Percentiles rank a stretch among this genome's conserved stretches.
These are phyloP conservation scores for Sporisorium iseilematis-ciliati DNA, from an alignment of 1,284 basidiomycete genomes.

Conservation along the genomic window DNA sequence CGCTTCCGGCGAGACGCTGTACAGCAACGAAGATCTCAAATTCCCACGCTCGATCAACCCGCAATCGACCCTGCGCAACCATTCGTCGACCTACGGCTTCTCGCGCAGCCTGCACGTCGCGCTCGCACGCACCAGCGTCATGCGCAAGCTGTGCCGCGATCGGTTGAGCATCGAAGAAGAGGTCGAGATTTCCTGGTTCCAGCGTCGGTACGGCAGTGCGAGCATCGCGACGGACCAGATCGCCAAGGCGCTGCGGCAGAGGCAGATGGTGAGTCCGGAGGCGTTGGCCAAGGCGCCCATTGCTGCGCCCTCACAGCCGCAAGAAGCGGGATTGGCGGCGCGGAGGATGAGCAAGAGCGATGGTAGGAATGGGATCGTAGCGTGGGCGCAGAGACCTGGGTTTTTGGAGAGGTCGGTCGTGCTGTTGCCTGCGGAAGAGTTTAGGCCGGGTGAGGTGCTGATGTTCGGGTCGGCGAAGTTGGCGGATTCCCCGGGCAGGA, in stretches of 20 bases:
- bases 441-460: slow-evolving; percentile 39
- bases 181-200: slow-evolving; percentile 63
- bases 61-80: slow-evolving; percentile 21
- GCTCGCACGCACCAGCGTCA: slow-evolving; percentile 48
- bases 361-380: slow-evolving; percentile 34
- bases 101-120: slow-evolving; percentile 45
- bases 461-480: slow-evolving; percentile 10
- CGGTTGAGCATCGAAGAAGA: slow-evolving; percentile 44
- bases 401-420: slow-evolving; percentile 26
- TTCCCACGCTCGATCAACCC: slow-evolving; percentile 61
- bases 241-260: slow-evolving; percentile 33
- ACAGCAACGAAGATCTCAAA: slow-evolving; percentile 39
- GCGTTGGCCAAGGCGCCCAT: slow-evolving; percentile 57
- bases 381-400: slow-evolving; percentile 33
- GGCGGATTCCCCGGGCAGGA: background rate
- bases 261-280: slow-evolving; percentile 52
- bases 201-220: slow-evolving; percentile 50
- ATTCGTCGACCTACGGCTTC: slow-evolving; percentile 39
- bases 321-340: background rate
- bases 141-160: slow-evolving; percentile 48
- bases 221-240: slow-evolving; percentile 49
- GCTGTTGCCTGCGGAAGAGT: slow-evolving; percentile 26
- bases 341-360: slow-evolving; percentile 16
- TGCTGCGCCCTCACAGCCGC: slow-evolving; percentile 8
- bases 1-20: slow-evolving; percentile 21